A percentile compares a stretch with the other conserved stretches of the same genome.
Conservation (phyloP, 768 basidiomycete species). For the Mycena galericulata region DNA sequence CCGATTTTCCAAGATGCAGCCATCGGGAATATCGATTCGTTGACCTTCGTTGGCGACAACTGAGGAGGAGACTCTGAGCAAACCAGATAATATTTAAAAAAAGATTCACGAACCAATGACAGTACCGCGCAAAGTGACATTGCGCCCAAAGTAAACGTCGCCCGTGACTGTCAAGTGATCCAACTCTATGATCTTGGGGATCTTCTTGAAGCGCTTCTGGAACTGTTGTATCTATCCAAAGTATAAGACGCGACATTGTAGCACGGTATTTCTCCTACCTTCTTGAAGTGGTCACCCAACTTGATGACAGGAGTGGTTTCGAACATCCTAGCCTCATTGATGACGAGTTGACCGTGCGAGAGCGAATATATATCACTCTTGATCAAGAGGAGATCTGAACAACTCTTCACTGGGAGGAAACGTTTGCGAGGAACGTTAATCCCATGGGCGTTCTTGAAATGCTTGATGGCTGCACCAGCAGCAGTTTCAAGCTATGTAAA, state of each 20-base stretch:
- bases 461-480: constrained; percentile 93
- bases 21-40: constrained; percentile 87
- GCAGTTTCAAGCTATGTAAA: constrained; percentile 86
- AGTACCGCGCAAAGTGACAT: constrained; percentile 51
- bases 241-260: not conserved
- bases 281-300: constrained; percentile 97
- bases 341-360: constrained; percentile 87
- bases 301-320: constrained; percentile 95
- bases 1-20: constrained; percentile 81
- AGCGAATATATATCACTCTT: constrained; percentile 95
- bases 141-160: constrained; percentile 91
- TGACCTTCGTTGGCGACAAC: constrained; percentile 75
- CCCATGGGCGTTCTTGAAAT: constrained; percentile 92
- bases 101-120: constrained; percentile 58
- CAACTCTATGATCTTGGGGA: constrained; percentile 90
- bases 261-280: constrained; percentile 58
- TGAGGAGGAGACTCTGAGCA: not conserved
- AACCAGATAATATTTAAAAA: not conserved
- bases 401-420: constrained; percentile 92
- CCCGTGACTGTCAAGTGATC: constrained; percentile 96
- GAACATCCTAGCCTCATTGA: constrained; percentile 88
- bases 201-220: constrained; percentile 96
- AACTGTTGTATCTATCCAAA: constrained; percentile 78
- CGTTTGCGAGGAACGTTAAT: constrained; percentile 95
- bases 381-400: constrained; percentile 89